Conservation (phyloP, 371 early-diverging fungal species). For the Mucor sp. region DNA sequence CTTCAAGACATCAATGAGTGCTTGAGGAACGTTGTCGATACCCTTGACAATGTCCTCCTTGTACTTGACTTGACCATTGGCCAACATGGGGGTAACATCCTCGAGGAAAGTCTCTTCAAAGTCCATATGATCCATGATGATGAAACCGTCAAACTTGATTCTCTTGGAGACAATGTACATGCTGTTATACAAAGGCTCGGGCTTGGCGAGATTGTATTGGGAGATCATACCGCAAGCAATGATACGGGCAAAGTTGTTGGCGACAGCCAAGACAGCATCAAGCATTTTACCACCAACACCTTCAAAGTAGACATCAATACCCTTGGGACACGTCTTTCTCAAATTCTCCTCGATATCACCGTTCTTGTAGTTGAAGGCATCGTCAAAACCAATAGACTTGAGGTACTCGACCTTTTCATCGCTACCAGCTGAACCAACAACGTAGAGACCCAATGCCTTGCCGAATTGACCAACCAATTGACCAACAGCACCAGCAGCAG, state of each 20-base stretch:
- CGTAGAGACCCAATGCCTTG: constrained; percentile 65
- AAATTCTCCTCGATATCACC: constrained; percentile 47
- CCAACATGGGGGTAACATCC: constrained; percentile 65
- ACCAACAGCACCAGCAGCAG: constrained; percentile 63
- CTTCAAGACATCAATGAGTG: constrained; percentile 71
- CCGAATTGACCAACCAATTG: constrained; percentile 68
- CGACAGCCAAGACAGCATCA: constrained; percentile 57
- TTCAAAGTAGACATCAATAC: constrained; percentile 78
- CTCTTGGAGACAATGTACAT: constrained; percentile 42
- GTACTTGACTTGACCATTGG: constrained; percentile 68
- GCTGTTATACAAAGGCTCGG: constrained; percentile 36
- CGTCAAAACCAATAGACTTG: constrained; percentile 67
- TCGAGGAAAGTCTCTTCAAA: constrained; percentile 56
- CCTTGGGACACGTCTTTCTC: constrained; percentile 58
- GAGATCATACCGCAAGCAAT: constrained; percentile 69
- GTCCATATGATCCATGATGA: constrained; percentile 57
- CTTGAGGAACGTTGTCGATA: constrained; percentile 77
- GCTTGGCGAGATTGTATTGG: constrained; percentile 58
- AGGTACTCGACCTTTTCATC: constrained; percentile 78
- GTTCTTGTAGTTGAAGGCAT: constrained; percentile 85
- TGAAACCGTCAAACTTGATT: constrained; percentile 67
- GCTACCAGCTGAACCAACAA: constrained; percentile 76
- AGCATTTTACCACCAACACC: constrained; percentile 73
- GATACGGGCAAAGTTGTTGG: constrained; percentile 61
- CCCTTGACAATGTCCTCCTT: constrained; percentile 69